Percentiles rank a stretch among this genome's conserved stretches.
Conservation (phyloP, 1,139 yeast genomes). For the Geotrichum candidum region DNA sequence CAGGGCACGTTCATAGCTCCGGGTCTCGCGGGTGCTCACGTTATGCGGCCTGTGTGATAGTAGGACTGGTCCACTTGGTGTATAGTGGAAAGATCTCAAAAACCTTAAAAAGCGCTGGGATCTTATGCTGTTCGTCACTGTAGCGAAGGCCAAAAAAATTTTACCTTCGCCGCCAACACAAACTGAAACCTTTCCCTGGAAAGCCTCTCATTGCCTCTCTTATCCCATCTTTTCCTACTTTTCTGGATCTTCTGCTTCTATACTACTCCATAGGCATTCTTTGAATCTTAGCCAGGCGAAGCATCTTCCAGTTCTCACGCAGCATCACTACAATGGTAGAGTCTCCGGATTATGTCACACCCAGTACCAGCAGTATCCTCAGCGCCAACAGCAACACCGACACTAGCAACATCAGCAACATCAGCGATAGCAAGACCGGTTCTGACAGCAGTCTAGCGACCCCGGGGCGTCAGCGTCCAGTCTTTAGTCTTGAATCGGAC, state of each 20-base stretch:
- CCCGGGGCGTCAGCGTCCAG: constrained; percentile 2
- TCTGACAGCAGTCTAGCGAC: background rate
- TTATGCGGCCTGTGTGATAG: too few relatives aligned
- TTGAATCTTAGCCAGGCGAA: background rate
- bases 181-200: background rate
- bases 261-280: background rate
- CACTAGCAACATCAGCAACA: background rate
- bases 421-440: background rate
- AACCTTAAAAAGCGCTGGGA: too few relatives aligned
- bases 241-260: background rate
- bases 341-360: background rate
- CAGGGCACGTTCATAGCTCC: too few relatives aligned
- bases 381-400: background rate
- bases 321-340: constrained; percentile 7
- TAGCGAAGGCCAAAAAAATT: background rate
- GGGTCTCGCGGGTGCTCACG: too few relatives aligned
- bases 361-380: background rate
- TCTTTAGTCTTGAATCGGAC: constrained; percentile 9
- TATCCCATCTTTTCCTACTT: background rate
- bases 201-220: too few relatives aligned
- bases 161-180: background rate
- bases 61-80: too few relatives aligned
- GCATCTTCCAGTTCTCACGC: background rate
- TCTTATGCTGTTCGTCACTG: background rate
- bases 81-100: too few relatives aligned